These are phyloP conservation scores for Globisporangium splendens DNA, from an alignment of 352 stramenopile species.

Conservation along the genomic window DNA sequence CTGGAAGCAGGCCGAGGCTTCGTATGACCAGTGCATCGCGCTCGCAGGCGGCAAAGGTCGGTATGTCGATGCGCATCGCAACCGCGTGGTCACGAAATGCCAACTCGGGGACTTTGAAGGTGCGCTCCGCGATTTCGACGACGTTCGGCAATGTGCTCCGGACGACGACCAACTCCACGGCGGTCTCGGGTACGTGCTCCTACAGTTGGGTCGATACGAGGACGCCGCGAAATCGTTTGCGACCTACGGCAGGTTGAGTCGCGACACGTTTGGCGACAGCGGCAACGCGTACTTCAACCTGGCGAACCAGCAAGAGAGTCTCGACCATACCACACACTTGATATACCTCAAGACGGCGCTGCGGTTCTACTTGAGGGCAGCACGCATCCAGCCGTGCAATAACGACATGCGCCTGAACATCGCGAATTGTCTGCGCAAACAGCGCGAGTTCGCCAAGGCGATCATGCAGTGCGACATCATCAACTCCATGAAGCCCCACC, in stretches of 20 bases:
- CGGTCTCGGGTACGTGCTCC: constrained; percentile 54
- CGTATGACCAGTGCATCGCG: constrained; percentile 52
- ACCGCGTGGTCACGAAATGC: constrained; percentile 62
- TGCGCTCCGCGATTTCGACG: constrained; percentile 62
- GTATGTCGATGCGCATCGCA: constrained; percentile 55
- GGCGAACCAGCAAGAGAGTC: constrained; percentile 25
- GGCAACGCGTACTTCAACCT: constrained; percentile 79
- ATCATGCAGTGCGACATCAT: constrained; percentile 60
- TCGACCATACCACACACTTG: constrained; percentile 38
- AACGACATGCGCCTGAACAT: constrained; percentile 63
- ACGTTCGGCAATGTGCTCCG: constrained; percentile 57
- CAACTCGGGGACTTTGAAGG: constrained; percentile 47
- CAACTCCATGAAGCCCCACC: constrained; percentile 26
- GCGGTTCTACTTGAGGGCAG: constrained; percentile 66
- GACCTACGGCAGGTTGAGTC: constrained; percentile 50
- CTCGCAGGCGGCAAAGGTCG: constrained; percentile 27
- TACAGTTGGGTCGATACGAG: constrained; percentile 70
- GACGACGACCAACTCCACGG: constrained; percentile 73
- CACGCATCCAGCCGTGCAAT: constrained; percentile 57
- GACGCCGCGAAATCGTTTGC: constrained; percentile 61
- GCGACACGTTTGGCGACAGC: constrained; percentile 68
- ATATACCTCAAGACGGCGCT: constrained; percentile 46
- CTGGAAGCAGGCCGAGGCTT: constrained; percentile 59
- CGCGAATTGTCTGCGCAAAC: constrained; percentile 56
- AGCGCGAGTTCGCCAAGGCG: constrained; percentile 32